A percentile compares a stretch with the other conserved stretches of the same genome.
phyloP scores from a whole-genome alignment of 2,329 filamentous ascomycete species.

The Aspergillus caelatus region DNA sequence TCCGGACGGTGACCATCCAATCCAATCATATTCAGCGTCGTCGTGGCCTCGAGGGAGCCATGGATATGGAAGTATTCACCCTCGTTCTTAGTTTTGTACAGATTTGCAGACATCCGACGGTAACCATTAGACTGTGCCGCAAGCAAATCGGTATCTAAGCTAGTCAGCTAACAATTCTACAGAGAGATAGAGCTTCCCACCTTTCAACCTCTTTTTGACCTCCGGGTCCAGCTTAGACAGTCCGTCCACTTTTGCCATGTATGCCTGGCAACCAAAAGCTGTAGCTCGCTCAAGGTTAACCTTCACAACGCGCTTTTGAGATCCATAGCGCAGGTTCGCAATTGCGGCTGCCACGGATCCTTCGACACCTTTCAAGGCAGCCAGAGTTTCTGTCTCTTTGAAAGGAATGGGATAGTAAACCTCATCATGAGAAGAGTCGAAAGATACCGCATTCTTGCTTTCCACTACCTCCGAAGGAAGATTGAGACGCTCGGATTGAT shows the following conservation, averaged over 20 bases:
- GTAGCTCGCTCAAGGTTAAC: conserved; percentile 44
- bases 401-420: conserved; percentile 50
- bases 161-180: conserved; percentile 13
- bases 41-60: conserved; percentile 71
- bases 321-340: conserved; percentile 57
- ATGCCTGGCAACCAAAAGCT: conserved; percentile 45
- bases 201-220: conserved; percentile 43
- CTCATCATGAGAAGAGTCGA: conserved; percentile 39
- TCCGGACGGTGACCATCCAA: conserved; percentile 64
- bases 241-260: conserved; percentile 46
- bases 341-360: conserved; percentile 63
- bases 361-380: conserved; percentile 63
- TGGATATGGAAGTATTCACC: conserved; percentile 76
- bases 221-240: conserved; percentile 41
- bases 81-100: conserved; percentile 68
- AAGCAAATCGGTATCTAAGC: conserved; percentile 69
- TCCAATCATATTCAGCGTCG: conserved; percentile 70
- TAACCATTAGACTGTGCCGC: conserved; percentile 72
- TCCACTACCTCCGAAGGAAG: conserved; percentile 35
- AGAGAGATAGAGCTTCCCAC: conserved; percentile 22
- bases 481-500: conserved; percentile 36
- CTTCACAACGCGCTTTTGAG: conserved; percentile 40
- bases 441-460: conserved; percentile 38
- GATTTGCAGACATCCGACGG: conserved; percentile 70
- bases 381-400: conserved; percentile 57